Evolutionary conservation across 768 basidiomycete genomes (phyloP), one percentile per base, ranked within the genome.

Genomic region (Phlebiopsis gigantea): DNA sequence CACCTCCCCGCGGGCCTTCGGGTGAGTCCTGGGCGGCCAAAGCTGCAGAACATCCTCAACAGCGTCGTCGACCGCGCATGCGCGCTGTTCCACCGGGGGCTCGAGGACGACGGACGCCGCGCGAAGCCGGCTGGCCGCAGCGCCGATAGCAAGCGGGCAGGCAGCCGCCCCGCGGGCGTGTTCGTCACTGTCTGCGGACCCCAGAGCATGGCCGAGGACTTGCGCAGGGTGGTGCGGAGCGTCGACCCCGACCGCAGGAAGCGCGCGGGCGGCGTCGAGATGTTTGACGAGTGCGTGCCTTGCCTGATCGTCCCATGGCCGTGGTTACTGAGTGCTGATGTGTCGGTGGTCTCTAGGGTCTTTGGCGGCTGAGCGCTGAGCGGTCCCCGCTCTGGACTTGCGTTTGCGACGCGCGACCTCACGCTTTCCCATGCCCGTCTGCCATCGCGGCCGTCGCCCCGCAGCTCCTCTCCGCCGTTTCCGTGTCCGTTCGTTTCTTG

Each of bases 171-270:
- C 22, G 57, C 59, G 10, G 77, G 77, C 28, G 65, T 78, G 15
- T 59, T 79, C 26, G 69, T 78, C 5, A 75, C 74, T 10, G 72
- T 74, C 48, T 78, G 77, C 60, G 77, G 77, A 0, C 77, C 77
- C 0, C 61, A 65, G 7, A 61, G 67, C 6, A 68, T 78, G 46
- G 71, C 69, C 1, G 74, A 79, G 17, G 70, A 74, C 30, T 70
- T 69, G 31, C 56, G 71, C 22, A 60, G 66, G 31, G 71, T 68
- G 1, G 74, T 78, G 45, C 66, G 69, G 2, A 61, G 58, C 19
- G 65, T 79, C 30, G 71, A 73, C 34, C 55, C 65, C 8, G 62
- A 65, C 29, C 59, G 69, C 57, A 61, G 69, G 50, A 68, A 69
- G 66, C 65, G 67, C 1, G 69, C 74, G 12, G 75, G 75, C 47